Base-by-base conservation (phyloP, 768 basidiomycete genomes). In the Psilocybe azurescens region DNA sequence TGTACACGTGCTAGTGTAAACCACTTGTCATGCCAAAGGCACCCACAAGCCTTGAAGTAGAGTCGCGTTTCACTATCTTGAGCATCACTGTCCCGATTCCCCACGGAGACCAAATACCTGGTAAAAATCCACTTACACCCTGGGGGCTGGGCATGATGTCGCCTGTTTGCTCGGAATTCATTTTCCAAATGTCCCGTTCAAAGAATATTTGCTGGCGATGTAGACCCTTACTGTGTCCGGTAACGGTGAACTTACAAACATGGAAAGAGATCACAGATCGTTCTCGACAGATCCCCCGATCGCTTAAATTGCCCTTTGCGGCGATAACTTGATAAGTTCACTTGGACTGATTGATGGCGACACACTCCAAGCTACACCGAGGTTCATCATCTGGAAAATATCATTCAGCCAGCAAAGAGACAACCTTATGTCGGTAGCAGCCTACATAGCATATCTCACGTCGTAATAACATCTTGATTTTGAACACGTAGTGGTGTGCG, bases 401-500 rank as follows among this genome's bases (percentile, higher is more conserved):
- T 61, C 50, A 58, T 64, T 57, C 53, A 58, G 61, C 48, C 48
- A 44, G 51, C 56, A 71, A 61, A 52, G 54, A 54, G 59, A 61
- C 32, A 59, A 46, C 39, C 41, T 39, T 18, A 32, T 56, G 55
- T 56, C 39, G 44, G 18, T 46, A 51, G 44, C 44, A 38, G 56
- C 61, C 32, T 53, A 62, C 65, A 62, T 69, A 66, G 68, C 54
- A 59, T 62, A 67, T 74, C 74, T 66, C 75, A 76, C 71, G 74
- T 71, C 69, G 65, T 54, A 60, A 57, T 56, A 44, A 62, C 53
- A 65, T 62, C 64, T 67, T 72, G 65, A 65, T 66, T 63, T 61
- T 68, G 58, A 59, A 65, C 60, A 58, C 52, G 47, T 64, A 36
- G 64, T 61, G 48, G 61, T 56, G 39, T 38, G 32, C 47, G 59